Conservation (phyloP, 306 rosid genomes). For the Quercus cerris region DNA sequence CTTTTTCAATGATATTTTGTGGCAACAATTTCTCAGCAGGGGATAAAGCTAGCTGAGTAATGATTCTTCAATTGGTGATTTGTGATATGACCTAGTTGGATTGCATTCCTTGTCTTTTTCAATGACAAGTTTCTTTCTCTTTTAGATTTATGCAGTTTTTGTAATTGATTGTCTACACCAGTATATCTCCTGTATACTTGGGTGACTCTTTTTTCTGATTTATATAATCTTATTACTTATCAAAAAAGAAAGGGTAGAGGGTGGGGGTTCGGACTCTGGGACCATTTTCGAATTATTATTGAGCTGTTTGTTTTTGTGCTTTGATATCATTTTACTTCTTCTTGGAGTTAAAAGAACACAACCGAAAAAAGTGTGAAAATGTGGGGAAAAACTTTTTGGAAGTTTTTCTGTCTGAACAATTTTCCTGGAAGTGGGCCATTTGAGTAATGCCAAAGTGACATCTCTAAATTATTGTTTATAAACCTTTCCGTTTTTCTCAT, state of each 20-base stretch:
- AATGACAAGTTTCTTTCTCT: background rate
- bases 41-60: background rate
- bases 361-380: background rate
- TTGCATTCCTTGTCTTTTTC: background rate
- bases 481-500: slow-evolving; percentile 11
- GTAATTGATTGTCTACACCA: too few species aligned
- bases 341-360: background rate
- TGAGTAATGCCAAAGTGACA: too few species aligned
- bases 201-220: too few species aligned
- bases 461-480: background rate
- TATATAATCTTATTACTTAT: too few species aligned
- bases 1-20: slow-evolving; percentile 1
- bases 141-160: background rate
- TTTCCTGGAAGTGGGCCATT: too few species aligned
- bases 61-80: background rate
- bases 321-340: background rate
- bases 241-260: background rate
- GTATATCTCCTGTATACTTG: too few species aligned
- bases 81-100: background rate
- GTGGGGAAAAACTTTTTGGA: too few species aligned
- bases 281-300: background rate
- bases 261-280: background rate
- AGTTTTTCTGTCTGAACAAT: too few species aligned
- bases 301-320: background rate
- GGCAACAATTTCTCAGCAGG: background rate